Evolutionary conservation across 129 eudicot genomes (phyloP).

Genomic region (Saposhnikovia divaricata): DNA sequence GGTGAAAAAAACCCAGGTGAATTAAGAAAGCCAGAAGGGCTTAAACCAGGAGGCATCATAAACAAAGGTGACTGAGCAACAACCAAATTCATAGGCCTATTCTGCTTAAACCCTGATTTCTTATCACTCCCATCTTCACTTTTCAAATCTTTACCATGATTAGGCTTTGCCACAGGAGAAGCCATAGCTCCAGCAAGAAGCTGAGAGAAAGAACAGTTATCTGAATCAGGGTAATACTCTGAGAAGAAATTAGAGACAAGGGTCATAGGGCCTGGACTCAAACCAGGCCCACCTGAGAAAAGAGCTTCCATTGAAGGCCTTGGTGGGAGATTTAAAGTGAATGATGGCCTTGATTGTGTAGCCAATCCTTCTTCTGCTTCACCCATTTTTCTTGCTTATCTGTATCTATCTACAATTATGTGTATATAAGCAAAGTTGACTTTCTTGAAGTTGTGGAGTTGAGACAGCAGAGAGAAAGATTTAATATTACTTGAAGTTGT

Average conservation of each 20-base stretch:
- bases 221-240: constrained; percentile 43
- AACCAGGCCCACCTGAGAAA: constrained; percentile 53
- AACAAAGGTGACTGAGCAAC: constrained; percentile 49
- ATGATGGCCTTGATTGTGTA: constrained; percentile 39
- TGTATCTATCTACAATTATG: not conserved
- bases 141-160: constrained; percentile 7
- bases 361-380: constrained; percentile 36
- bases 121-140: constrained; percentile 15
- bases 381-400: constrained; percentile 18
- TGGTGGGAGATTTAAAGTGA: constrained; percentile 54
- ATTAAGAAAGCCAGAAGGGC: constrained; percentile 60
- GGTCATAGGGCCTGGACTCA: constrained; percentile 94
- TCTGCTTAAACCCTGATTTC: constrained; percentile 54
- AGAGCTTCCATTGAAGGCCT: constrained; percentile 55
- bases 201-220: constrained; percentile 75
- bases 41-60: constrained; percentile 53
- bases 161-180: constrained; percentile 33
- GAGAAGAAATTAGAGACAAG: constrained; percentile 60
- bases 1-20: constrained; percentile 85
- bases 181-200: constrained; percentile 90
- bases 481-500: not conserved
- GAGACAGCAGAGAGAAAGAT: not conserved
- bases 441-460: not conserved
- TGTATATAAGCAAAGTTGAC: not conserved
- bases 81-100: constrained; percentile 66